Percentiles rank a stretch among this genome's conserved stretches.
Evolutionary conservation across 495 filamentous ascomycete genomes (phyloP).

Genomic region (Penicillium canescens): DNA sequence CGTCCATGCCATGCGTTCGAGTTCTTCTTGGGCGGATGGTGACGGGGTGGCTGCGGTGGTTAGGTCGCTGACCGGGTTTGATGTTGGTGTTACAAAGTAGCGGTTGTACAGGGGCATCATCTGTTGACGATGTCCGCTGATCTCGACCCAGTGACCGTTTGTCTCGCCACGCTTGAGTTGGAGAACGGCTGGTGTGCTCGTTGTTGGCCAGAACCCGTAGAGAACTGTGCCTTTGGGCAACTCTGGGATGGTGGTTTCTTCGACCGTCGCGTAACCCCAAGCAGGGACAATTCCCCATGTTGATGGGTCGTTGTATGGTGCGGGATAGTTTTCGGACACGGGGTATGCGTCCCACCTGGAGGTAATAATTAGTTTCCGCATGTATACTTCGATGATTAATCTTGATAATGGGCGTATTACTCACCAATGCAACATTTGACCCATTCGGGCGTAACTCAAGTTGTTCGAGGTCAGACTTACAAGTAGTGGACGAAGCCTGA

Average conservation of each 20-base stretch:
- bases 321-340: constrained; percentile 39
- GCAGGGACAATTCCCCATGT: constrained; percentile 54
- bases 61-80: constrained; percentile 4
- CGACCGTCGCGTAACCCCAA: constrained; percentile 56
- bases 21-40: constrained; percentile 6
- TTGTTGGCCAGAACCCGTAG: constrained; percentile 40
- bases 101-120: constrained; percentile 56
- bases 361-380: neutral
- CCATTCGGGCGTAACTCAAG: constrained; percentile 52
- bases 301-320: constrained; percentile 48
- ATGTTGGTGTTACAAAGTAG: constrained; percentile 29
- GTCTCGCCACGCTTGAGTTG: constrained; percentile 16
- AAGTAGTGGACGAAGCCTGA: constrained; percentile 46
- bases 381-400: neutral
- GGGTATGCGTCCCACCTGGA: constrained; percentile 40
- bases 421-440: constrained; percentile 49
- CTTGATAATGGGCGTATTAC: constrained; percentile 3
- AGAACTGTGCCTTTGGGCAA: constrained; percentile 26
- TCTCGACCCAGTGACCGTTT: constrained; percentile 39
- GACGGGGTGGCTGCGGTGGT: neutral
- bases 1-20: constrained; percentile 35
- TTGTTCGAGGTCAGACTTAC: constrained; percentile 56
- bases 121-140: constrained; percentile 40
- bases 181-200: constrained; percentile 24
- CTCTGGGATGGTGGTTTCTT: constrained; percentile 42